phyloP scores from a whole-genome alignment of 1,139 yeast genomes.

The Suhomyces kunorum region DNA sequence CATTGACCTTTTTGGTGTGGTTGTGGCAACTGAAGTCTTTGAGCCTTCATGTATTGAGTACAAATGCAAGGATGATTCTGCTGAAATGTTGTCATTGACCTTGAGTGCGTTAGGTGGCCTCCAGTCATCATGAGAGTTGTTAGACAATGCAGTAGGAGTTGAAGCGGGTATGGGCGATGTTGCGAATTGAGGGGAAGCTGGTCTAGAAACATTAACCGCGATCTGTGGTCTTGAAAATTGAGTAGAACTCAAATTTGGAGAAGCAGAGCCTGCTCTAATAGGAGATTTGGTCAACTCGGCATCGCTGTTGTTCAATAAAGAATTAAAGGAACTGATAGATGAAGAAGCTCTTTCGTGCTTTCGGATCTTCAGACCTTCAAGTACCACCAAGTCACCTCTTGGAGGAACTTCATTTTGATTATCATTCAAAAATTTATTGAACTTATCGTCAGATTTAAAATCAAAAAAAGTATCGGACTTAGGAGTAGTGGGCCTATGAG shows the following conservation, averaged over 20 bases:
- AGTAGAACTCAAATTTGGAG: conserved; percentile 3
- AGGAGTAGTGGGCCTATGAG: conserved; percentile 14
- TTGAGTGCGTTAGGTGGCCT: conserved; percentile 7
- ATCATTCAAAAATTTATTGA: conserved; percentile 30
- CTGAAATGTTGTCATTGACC: conserved; percentile 5
- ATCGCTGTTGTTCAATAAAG: conserved; percentile 16
- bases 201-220: background rate
- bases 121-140: conserved; percentile 1
- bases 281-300: conserved; percentile 7
- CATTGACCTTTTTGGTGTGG: conserved; percentile 17
- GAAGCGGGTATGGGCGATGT: conserved; percentile 11
- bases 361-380: conserved; percentile 23
- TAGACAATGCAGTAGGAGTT: conserved; percentile 11
- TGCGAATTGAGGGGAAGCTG: conserved; percentile 3
- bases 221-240: conserved; percentile 2
- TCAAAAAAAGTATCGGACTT: conserved; percentile 17
- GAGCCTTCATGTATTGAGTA: conserved; percentile 14
- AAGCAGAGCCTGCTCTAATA: conserved; percentile 5
- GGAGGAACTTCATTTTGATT: conserved; percentile 38
- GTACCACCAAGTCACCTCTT: conserved; percentile 35
- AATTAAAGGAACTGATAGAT: conserved; percentile 28
- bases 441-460: conserved; percentile 18
- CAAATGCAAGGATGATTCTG: conserved; percentile 13
- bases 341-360: conserved; percentile 28
- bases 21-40: conserved; percentile 5